Base-by-base conservation (phyloP, 495 filamentous ascomycete species). In the Aspergillus wentii region DNA sequence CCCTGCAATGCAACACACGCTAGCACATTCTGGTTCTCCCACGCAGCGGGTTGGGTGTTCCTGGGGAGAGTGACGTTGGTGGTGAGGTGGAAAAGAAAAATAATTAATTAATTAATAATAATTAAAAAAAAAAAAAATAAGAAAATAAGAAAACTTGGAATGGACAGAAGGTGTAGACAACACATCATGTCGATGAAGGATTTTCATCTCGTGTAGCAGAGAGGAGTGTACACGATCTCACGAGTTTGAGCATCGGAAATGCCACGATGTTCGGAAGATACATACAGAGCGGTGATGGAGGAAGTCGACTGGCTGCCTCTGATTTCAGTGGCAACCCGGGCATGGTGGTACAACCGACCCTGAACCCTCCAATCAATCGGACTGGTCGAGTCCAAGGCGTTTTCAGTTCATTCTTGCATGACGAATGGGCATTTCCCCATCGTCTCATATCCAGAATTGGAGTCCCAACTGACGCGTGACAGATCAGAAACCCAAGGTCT, bases 391-490 rank as follows among this genome's bases (percentile, higher is more conserved):
- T 38, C 22, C 26, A 37, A 25, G 37, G 20, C 40, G n/a, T n/a
- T n/a, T n/a, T n/a, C n/a, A n/a, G n/a, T 35, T 49, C 38, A 22
- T 27, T 36, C 27, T 32, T 30, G 33, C 30, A 40, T 39, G 46
- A 40, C 14, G 20, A 32, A 14, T 33, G 17, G 31, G 15, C 29
- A n/a, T n/a, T n/a, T n/a, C n/a, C n/a, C n/a, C n/a, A n/a, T n/a
- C n/a, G n/a, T n/a, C 38, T 30, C 21, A 41, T 42, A 10, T 3
- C 34, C 15, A 40, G 37, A 19, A 35, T 29, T 27, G 29, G 38
- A 36, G 20, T n/a, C 38, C 40, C 17, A 41, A 52, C 44, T 62
- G 57, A 60, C 54, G 54, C 48, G 57, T 61, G 62, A 66, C 60
- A 52, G 41, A 46, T 66, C 62, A 60, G 45, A 60, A 43, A 43